Conservation (phyloP, 192 early-diverging fungal genomes). For the Backusella morwellensis region DNA sequence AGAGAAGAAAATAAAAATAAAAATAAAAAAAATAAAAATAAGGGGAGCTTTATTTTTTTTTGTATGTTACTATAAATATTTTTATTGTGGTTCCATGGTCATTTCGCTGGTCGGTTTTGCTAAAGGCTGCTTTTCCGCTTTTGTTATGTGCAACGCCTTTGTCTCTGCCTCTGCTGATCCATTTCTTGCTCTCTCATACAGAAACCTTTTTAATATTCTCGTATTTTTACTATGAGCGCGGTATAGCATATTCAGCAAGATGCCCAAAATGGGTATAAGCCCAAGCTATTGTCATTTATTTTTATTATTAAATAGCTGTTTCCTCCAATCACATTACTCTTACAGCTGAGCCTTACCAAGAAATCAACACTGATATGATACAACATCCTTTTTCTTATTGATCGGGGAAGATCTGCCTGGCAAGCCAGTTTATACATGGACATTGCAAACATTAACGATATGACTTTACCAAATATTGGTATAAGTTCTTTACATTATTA, state of each 20-base stretch:
- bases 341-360: slow-evolving; percentile 13
- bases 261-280: slow-evolving; percentile 29
- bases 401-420: slow-evolving; percentile 18
- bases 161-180: neutral
- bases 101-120: neutral
- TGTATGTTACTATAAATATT: neutral
- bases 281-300: slow-evolving; percentile 24
- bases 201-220: slow-evolving; percentile 10
- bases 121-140: slow-evolving; percentile 1
- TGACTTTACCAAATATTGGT: slow-evolving; percentile 28
- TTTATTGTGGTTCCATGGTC: neutral
- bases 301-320: neutral
- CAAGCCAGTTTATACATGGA: slow-evolving; percentile 24
- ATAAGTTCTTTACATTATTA: slow-evolving; percentile 16
- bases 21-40: neutral
- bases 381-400: slow-evolving; percentile 17
- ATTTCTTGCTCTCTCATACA: slow-evolving; percentile 20
- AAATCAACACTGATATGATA: slow-evolving; percentile 31
- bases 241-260: slow-evolving; percentile 27
- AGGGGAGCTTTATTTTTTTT: slow-evolving; percentile 2
- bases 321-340: neutral
- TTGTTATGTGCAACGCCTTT: neutral
- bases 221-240: slow-evolving; percentile 21
- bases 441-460: slow-evolving; percentile 23
- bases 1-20: neutral